Conservation (phyloP, 495 filamentous ascomycete genomes). For the Lichina pygmaea region DNA sequence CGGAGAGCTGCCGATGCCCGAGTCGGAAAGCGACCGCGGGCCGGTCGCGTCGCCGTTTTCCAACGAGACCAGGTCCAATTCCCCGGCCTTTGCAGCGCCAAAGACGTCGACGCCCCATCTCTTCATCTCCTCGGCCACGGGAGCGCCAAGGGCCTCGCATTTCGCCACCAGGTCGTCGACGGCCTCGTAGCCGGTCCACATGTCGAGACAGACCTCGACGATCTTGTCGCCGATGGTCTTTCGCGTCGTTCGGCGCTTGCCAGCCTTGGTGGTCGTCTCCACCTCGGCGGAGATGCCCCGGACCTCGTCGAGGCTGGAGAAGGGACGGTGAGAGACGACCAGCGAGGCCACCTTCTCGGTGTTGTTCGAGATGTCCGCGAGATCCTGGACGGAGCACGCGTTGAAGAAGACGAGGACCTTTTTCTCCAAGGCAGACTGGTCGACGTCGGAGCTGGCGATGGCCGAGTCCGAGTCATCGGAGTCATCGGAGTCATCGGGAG, state of each 20-base stretch:
- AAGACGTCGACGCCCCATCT: conserved; percentile 56
- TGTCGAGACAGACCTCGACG: conserved; percentile 41
- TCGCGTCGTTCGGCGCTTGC: conserved; percentile 19
- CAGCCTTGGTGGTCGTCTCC: conserved; percentile 18
- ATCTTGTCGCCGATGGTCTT: conserved; percentile 41
- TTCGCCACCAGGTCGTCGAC: conserved; percentile 50
- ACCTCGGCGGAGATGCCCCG: conserved; percentile 26
- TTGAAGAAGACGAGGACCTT: conserved; percentile 66
- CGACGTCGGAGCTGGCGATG: conserved; percentile 12
- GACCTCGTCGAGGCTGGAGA: conserved; percentile 30
- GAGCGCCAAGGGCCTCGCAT: conserved; percentile 43
- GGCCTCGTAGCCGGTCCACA: conserved; percentile 47
- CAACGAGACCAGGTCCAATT: conserved; percentile 38
- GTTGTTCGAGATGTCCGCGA: conserved; percentile 51
- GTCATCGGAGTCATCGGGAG: conserved; percentile 15
- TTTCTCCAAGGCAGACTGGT: conserved; percentile 18
- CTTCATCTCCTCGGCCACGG: conserved; percentile 39
- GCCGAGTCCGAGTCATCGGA: conserved; percentile 31
- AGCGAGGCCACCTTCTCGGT: conserved; percentile 35
- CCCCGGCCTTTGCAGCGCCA: conserved; percentile 32
- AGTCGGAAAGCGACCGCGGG: conserved; percentile 24
- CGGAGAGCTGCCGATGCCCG: conserved; percentile 35
- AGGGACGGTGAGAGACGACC: conserved; percentile 45
- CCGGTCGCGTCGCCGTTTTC: conserved; percentile 12
- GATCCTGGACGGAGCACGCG: conserved; percentile 36